Percentiles rank a stretch among this genome's conserved stretches.
phyloP scores from a whole-genome alignment of 495 filamentous ascomycete species.

The Lophium mytilinum region DNA sequence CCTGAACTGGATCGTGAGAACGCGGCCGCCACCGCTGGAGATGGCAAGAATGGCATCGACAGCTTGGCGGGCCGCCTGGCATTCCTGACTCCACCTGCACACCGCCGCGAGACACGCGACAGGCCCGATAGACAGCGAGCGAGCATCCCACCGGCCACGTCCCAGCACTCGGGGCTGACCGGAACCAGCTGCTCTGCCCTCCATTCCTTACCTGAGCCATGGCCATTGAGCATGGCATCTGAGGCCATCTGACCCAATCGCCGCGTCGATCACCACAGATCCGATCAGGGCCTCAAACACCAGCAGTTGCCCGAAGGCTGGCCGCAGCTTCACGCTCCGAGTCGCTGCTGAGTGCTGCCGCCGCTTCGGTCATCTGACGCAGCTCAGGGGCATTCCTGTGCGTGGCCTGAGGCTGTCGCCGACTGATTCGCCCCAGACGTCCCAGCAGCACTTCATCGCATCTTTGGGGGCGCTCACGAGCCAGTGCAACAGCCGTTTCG shows the following conservation, averaged over 20 bases:
- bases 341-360: slow-evolving; percentile 9
- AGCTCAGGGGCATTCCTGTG: neutral
- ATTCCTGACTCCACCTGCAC: no score
- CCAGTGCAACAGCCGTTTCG: no score
- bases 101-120: no score
- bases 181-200: slow-evolving; percentile 4
- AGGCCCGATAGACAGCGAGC: no score
- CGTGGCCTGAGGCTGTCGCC: slow-evolving; percentile 3
- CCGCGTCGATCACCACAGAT: slow-evolving; percentile 2
- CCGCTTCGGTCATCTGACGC: slow-evolving; percentile 20
- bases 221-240: neutral
- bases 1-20: no score
- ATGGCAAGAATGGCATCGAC: no score
- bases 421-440: neutral
- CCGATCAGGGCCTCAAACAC: slow-evolving; percentile 2
- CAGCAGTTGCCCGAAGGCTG: slow-evolving; percentile 12
- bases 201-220: slow-evolving; percentile 16
- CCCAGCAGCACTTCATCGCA: neutral
- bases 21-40: no score
- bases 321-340: slow-evolving; percentile 16
- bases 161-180: slow-evolving; percentile 16
- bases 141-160: neutral
- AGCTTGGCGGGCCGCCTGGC: no score
- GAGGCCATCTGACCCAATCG: slow-evolving; percentile 10
- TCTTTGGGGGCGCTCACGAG: no score